These are phyloP conservation scores for Diatrype stigma DNA, from an alignment of 2,329 filamentous ascomycete species.

Conservation along the genomic window DNA sequence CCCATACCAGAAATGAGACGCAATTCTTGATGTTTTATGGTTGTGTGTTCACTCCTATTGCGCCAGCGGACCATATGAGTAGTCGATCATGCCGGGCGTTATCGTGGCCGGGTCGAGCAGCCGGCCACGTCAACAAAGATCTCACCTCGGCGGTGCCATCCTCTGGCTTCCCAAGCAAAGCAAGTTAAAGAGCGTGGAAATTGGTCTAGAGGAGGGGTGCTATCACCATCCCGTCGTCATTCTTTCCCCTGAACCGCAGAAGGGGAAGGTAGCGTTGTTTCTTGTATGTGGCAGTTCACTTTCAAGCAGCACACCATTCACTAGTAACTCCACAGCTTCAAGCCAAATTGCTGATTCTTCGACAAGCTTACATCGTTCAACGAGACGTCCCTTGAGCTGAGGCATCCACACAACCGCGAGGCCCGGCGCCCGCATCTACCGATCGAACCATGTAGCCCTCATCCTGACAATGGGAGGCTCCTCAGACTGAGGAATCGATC, in stretches of 20 bases:
- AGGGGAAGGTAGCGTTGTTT: conserved; percentile 15
- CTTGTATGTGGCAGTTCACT: too few species aligned
- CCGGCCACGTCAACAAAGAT: not conserved
- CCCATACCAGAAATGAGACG: too few species aligned
- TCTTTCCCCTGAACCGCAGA: conserved; percentile 14
- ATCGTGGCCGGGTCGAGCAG: not conserved
- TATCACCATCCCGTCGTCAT: conserved; percentile 21
- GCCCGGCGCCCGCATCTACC: conserved; percentile 13
- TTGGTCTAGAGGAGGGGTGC: conserved; percentile 10
- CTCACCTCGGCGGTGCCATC: not conserved
- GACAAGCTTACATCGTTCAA: conserved; percentile 18
- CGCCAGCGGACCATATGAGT: not conserved
- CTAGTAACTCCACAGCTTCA: too few species aligned
- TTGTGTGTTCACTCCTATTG: not conserved
- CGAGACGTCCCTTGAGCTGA: conserved; percentile 8
- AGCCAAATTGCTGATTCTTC: conserved; percentile 1
- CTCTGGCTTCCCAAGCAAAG: not conserved
- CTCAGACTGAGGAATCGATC: conserved; percentile 10
- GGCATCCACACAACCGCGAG: conserved; percentile 3
- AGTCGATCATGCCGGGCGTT: not conserved
- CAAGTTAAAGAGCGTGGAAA: not conserved
- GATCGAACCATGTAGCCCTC: conserved; percentile 13
- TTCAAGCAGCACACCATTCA: too few species aligned
- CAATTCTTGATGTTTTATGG: not conserved
- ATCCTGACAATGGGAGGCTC: conserved; percentile 19